Evolutionary conservation across 768 basidiomycete genomes (phyloP), one percentile per base, ranked within the genome.

Genomic region (Lactarius tabidus): DNA sequence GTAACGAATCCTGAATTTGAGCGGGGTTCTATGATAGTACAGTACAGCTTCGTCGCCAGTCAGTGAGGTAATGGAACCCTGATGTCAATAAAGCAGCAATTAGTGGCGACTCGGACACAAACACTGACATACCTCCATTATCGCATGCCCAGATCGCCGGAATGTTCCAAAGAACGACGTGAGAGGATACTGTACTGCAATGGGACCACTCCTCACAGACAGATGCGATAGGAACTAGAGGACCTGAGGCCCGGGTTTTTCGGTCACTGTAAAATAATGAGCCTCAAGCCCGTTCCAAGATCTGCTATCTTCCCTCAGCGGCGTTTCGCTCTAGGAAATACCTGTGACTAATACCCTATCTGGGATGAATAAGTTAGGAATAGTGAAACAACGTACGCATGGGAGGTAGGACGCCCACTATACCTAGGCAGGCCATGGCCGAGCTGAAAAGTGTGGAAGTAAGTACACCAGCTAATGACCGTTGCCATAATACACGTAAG

Each of bases 151-250:
- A 23, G 53, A 41, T 60, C 52, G 14, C 26, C 45, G 15, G 59
- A 65, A 60, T 15, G 18, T 65, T 61, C 59, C 59, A 61, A 57
- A 48, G 51, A 65, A 65, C 41, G 55, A 65, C 60, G 64, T 61
- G 55, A 48, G 23, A 12, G 45, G 59, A 29, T 17, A 20, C 15
- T 43, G 36, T 10, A 36, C 33, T 35, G 36, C 2, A 14, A 31
- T 23, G 33, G 31, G 36, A 35, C n/a, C 36, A 60, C 15, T 55
- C 55, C 43, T 48, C 64, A 60, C 59, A 31, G 23, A 23, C 28
- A 20, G 41, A 59, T 55, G 41, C 45, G 54, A 65, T 61, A 57
- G 45, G 54, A 48, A 57, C 31, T n/a, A 1, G 8, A 51, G 54
- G 29, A 14, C 14, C 14, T 26, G 9, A 51, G 48, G 53, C 8